Evolutionary conservation across 2,329 filamentous ascomycete species (phyloP), one percentile per base, ranked within the genome.

Genomic region (Pseudocercospora cruenta): DNA sequence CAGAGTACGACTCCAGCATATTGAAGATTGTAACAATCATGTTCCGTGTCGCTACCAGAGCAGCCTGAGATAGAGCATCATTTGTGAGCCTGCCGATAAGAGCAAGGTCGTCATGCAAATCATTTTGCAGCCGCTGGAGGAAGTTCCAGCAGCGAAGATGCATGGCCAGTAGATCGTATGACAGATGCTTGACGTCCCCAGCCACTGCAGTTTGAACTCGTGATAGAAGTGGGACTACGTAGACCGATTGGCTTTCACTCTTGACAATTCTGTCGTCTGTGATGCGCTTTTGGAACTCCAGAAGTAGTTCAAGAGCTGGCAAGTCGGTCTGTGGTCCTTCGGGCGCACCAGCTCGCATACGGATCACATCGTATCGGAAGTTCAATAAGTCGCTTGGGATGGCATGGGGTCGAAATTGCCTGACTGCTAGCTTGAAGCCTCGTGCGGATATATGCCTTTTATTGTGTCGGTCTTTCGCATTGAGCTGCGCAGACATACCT

Each of bases 191-290:
- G 10, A 39, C 49, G 16, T 54, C 60, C 28, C 16, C 45, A n/a
- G 47, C 24, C 21, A 62, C 28, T 36, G 60, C 49, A n/a, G 26
- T 12, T 16, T 54, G 60, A 4, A 54, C 49, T n/a, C 53, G 24
- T 21, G 45, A 31, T 22, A 62, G 47, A 16, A 62, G 47, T n/a
- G 60, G 60, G 43, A 62, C 47, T n/a, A 62, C 28, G 45, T 62
- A 54, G 12, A 31, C 49, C 16, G 60, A 54, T 14, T 62, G 26
- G 6, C 31, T 19, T 26, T 53, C 47, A n/a, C 31, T 54, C 47
- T 54, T 62, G 39, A 54, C 26, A 19, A 62, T 5, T n/a, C 14
- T 22, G 9, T 14, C n/a, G 28, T 62, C 24, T 7, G 26, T 26
- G n/a, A 21, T 21, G 43, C 59, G 59, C 24, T 54, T 51, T 26